phyloP scores from a whole-genome alignment of 805 yeast genomes.

The Priceomyces haplophilus region DNA sequence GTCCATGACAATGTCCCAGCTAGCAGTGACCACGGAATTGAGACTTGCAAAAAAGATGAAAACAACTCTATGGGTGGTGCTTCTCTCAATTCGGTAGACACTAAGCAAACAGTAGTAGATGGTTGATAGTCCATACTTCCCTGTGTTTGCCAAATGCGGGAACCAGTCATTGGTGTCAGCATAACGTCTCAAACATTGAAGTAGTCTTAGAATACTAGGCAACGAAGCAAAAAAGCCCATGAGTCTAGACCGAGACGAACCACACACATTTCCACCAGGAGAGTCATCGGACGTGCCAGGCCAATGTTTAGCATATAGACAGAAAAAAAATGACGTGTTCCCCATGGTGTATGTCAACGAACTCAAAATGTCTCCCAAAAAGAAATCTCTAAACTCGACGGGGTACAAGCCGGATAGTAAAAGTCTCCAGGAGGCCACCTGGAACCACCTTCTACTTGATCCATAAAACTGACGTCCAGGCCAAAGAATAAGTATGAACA shows the following conservation, averaged over 20 bases:
- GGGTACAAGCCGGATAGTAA: slow-evolving; percentile 84
- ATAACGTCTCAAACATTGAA: slow-evolving; percentile 89
- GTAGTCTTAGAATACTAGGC: slow-evolving; percentile 86
- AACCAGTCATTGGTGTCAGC: slow-evolving; percentile 93
- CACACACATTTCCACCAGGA: slow-evolving; percentile 51
- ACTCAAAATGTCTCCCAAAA: slow-evolving; percentile 86
- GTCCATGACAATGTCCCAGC: slow-evolving; percentile 95
- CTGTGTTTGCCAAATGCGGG: slow-evolving; percentile 89
- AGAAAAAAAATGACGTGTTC: slow-evolving; percentile 79
- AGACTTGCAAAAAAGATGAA: slow-evolving; percentile 73
- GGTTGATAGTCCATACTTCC: slow-evolving; percentile 67
- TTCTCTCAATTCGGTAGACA: slow-evolving; percentile 64
- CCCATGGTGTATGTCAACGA: slow-evolving; percentile 86
- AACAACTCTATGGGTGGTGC: slow-evolving; percentile 43
- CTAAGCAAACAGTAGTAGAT: slow-evolving; percentile 71
- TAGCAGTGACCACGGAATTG: slow-evolving; percentile 64
- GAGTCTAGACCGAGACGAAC: slow-evolving; percentile 67
- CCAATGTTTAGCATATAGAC: slow-evolving; percentile 78
- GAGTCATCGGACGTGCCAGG: slow-evolving; percentile 41
- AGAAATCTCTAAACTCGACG: slow-evolving; percentile 92
- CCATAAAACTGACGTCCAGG: slow-evolving; percentile 60
- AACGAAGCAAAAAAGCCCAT: slow-evolving; percentile 83
- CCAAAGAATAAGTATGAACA: slow-evolving; percentile 47
- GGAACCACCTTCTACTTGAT: slow-evolving; percentile 75
- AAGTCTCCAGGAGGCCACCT: slow-evolving; percentile 68